Percentiles rank a stretch among this genome's conserved stretches.
Evolutionary conservation across 768 basidiomycete genomes (phyloP).

Genomic region (Suillus spraguei): DNA sequence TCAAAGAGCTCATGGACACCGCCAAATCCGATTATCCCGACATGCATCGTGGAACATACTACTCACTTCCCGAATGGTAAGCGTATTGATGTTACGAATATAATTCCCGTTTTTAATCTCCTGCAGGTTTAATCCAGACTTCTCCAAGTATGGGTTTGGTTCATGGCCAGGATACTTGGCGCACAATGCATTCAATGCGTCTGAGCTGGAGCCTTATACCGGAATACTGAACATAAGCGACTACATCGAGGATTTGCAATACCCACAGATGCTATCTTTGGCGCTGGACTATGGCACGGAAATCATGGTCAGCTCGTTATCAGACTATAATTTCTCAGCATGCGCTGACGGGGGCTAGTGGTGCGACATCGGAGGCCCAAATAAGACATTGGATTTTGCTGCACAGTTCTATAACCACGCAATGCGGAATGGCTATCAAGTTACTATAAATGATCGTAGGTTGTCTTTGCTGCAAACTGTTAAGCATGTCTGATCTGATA

Average conservation of each 20-base stretch:
- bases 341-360: slow-evolving; percentile 36
- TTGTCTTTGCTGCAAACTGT: slow-evolving; percentile 8
- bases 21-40: slow-evolving; percentile 52
- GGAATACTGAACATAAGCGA: slow-evolving; percentile 52
- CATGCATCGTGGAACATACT: slow-evolving; percentile 59
- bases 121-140: slow-evolving; percentile 57
- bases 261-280: slow-evolving; percentile 54
- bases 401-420: slow-evolving; percentile 49
- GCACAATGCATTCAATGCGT: slow-evolving; percentile 49
- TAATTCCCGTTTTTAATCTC: background rate
- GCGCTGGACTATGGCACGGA: slow-evolving; percentile 50
- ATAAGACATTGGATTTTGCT: slow-evolving; percentile 47
- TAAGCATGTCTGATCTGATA: background rate
- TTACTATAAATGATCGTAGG: slow-evolving; percentile 47
- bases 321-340: background rate
- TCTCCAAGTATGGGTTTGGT: slow-evolving; percentile 48
- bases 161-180: slow-evolving; percentile 58
- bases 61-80: slow-evolving; percentile 57
- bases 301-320: slow-evolving; percentile 47
- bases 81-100: slow-evolving; percentile 7
- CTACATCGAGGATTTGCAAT: slow-evolving; percentile 52
- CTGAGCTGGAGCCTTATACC: slow-evolving; percentile 54
- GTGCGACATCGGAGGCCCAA: slow-evolving; percentile 60
- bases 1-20: slow-evolving; percentile 51
- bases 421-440: slow-evolving; percentile 43